Conservation (phyloP, 2,329 filamentous ascomycete genomes). For the Aureobasidium vineae region DNA sequence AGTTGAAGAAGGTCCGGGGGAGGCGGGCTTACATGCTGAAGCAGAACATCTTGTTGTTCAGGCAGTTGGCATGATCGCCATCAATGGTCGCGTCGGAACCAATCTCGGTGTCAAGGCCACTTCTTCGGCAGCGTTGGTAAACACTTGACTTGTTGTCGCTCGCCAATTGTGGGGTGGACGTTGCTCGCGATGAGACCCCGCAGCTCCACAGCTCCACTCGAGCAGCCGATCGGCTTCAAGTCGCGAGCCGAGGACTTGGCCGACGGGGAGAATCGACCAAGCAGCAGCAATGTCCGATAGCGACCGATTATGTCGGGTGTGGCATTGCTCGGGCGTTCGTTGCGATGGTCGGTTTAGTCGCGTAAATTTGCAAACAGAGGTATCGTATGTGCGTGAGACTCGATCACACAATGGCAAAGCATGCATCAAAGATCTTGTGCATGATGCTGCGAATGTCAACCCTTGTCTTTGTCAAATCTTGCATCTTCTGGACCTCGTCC, state of each 20-base stretch:
- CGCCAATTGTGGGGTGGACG: background rate
- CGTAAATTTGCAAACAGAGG: background rate
- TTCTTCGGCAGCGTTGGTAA: background rate
- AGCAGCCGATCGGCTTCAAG: background rate
- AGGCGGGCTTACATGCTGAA: background rate
- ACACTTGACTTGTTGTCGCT: background rate
- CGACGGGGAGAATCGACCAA: background rate
- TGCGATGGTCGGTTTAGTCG: background rate
- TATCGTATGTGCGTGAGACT: background rate
- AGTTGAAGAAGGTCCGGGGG: no score
- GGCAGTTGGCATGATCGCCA: background rate
- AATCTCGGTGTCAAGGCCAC: no score
- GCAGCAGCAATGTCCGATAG: background rate
- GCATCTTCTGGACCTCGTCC: slow-evolving; percentile 42
- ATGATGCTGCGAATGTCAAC: slow-evolving; percentile 44
- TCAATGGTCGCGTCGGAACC: background rate
- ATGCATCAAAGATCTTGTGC: slow-evolving; percentile 50
- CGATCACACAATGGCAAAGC: slow-evolving; percentile 54
- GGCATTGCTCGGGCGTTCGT: background rate
- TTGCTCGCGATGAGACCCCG: background rate
- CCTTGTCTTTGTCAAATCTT: slow-evolving; percentile 40
- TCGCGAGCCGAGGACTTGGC: background rate
- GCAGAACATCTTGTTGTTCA: background rate
- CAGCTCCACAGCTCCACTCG: slow-evolving; percentile 2
- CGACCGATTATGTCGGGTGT: background rate